phyloP scores from a whole-genome alignment of 306 rosid species.

The Lupinus albus region DNA sequence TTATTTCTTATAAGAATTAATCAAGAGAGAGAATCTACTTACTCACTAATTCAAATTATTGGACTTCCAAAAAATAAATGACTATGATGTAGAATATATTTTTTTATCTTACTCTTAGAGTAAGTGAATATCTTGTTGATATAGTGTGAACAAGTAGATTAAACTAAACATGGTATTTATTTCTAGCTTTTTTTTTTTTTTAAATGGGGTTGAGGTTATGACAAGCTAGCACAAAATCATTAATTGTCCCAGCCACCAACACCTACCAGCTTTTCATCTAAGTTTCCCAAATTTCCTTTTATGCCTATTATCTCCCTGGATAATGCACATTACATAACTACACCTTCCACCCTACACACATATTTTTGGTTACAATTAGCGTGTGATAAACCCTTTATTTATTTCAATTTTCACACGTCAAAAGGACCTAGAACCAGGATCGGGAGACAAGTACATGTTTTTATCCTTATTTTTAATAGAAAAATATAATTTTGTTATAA shows the following conservation, averaged over 20 bases:
- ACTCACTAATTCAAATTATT: too few relatives aligned
- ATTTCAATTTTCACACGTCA: neutral
- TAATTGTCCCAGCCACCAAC: constrained; percentile 47
- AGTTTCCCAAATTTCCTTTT: constrained; percentile 12
- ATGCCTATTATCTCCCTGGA: neutral
- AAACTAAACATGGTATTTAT: neutral
- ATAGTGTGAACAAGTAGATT: neutral
- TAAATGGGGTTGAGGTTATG: constrained; percentile 24
- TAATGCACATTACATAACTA: neutral
- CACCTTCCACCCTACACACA: neutral
- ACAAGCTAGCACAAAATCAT: constrained; percentile 34
- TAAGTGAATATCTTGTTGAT: too few relatives aligned
- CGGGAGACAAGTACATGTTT: too few relatives aligned
- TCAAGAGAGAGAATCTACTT: too few relatives aligned
- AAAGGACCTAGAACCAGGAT: too few relatives aligned
- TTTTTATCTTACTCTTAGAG: too few relatives aligned
- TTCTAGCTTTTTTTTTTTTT: neutral
- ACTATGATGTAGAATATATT: too few relatives aligned
- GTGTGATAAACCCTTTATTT: constrained; percentile 1
- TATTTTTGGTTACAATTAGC: neutral
- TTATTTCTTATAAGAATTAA: too few relatives aligned
- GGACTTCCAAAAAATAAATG: too few relatives aligned
- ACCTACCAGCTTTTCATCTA: constrained; percentile 36
- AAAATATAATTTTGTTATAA: too few relatives aligned
- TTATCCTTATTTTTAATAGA: too few relatives aligned